Conservation (phyloP, 208 protist species). For the Crithidia bombi region DNA sequence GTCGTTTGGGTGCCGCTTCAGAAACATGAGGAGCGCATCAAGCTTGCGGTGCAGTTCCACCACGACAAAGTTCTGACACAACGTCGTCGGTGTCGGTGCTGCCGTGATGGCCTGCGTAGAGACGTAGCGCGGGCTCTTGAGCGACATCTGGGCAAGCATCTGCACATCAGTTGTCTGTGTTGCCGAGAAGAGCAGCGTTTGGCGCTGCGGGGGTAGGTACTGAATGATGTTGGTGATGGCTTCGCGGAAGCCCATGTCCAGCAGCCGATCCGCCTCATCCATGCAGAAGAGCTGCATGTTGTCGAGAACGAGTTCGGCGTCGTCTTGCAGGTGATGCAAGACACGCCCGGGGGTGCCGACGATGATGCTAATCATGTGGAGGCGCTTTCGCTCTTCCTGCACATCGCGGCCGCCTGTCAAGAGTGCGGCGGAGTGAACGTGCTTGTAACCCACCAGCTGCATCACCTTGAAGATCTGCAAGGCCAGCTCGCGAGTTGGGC, state of each 20-base stretch:
- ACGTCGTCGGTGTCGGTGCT: constrained; percentile 84
- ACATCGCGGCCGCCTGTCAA: constrained; percentile 99
- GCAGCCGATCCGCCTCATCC: constrained; percentile 98
- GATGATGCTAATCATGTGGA: constrained; percentile 97
- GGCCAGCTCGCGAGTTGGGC: constrained; percentile 98
- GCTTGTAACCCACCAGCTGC: constrained; percentile 91
- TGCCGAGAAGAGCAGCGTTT: constrained; percentile 99
- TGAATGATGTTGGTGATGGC: constrained; percentile 94
- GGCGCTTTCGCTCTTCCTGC: constrained; percentile 91
- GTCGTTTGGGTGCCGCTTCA: constrained; percentile 95
- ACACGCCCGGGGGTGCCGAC: constrained; percentile 98
- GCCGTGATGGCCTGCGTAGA: constrained; percentile 89
- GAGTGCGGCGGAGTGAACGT: constrained; percentile 95
- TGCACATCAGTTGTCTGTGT: constrained; percentile 98
- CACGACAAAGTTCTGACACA: constrained; percentile 96
- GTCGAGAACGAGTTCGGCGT: constrained; percentile 84
- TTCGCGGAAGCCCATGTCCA: constrained; percentile 98
- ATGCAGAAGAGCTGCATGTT: constrained; percentile 98
- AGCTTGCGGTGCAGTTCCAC: constrained; percentile 95
- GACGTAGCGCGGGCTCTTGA: constrained; percentile 96
- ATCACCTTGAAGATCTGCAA: constrained; percentile 99
- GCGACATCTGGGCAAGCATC: constrained; percentile 91
- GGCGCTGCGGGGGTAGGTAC: constrained; percentile 87
- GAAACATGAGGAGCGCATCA: constrained; percentile 97
- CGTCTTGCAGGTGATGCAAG: constrained; percentile 99